Base-by-base conservation (phyloP, 2,329 filamentous ascomycete species). In the Aspergillus fructus region DNA sequence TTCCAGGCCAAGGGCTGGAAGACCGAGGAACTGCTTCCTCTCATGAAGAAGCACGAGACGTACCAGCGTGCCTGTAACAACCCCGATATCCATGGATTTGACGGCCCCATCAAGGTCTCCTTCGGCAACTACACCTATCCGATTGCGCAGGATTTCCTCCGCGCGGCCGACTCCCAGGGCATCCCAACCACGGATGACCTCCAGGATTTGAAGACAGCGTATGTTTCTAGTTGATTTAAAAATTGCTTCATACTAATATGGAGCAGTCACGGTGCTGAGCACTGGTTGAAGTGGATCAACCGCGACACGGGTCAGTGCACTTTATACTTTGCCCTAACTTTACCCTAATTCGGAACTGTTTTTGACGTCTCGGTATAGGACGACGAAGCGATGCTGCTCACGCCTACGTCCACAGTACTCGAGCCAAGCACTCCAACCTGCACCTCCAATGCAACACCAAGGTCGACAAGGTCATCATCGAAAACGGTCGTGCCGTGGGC, bases 241-340 rank as follows among this genome's bases (percentile, higher is more conserved):
- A 8, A 3, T 19, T 4, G 11, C 5, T 1, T 3, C 17, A 7
- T 51, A 5, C 48, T 59, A 23, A 56, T 40, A 13, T 24, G 15
- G 4, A 12, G 34, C 30, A 74, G 72, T 13, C 85, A 87, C 58
- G 89, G 89, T 61, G 89, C 89, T 46, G 89, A 92, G 75, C 89
- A 92, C 63, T 93, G 89, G 89, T 77, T 93, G 55, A 92, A 93
- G 75, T 93, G 89, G 89, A 92, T 93, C 74, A 92, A 93, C 68
- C 83, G 79, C 48, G 76, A 77, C 48, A 76, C 73, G 30, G 84
- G 58, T 85, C 84, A 40, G 23, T 52, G 43, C 41, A 2, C 33
- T 37, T 1, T 3, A 15, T 23, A 13, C 12, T 46, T 13, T 8
- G 19, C 17, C 19, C n/a, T 9, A 12, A 30, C 4, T 9, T 30